Evolutionary conservation across 2,329 filamentous ascomycete species (phyloP).

Genomic region (Zymoseptoria brevis): DNA sequence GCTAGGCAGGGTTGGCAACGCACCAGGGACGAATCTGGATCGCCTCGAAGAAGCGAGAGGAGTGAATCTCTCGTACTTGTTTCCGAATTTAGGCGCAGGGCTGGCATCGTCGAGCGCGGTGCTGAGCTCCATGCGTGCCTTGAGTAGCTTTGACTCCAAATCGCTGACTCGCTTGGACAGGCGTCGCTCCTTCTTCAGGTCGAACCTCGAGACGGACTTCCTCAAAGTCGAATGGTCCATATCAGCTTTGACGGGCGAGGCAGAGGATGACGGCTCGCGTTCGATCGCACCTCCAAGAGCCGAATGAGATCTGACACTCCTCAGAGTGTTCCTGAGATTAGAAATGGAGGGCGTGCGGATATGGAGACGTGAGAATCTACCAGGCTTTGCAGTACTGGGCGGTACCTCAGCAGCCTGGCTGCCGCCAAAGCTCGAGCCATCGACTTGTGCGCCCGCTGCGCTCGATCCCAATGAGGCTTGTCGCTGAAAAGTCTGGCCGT

Average conservation of each 20-base stretch:
- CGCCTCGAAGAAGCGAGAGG: constrained; percentile 24
- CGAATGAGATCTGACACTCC: constrained; percentile 27
- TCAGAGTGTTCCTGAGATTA: constrained; percentile 26
- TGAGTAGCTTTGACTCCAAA: constrained; percentile 50
- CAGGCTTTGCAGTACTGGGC: constrained; percentile 6
- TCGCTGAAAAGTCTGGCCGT: constrained; percentile 13
- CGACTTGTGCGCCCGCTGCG: constrained; percentile 9
- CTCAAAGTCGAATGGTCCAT: constrained; percentile 30
- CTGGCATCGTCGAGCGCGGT: constrained; percentile 39
- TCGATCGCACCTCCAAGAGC: constrained; percentile 22
- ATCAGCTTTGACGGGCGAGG: constrained; percentile 26
- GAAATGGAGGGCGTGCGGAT: constrained; percentile 28
- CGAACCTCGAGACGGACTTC: constrained; percentile 47
- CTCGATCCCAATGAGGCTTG: constrained; percentile 10
- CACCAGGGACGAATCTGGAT: constrained; percentile 29
- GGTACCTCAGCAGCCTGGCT: constrained; percentile 13
- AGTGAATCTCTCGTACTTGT: constrained; percentile 31
- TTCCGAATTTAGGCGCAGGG: constrained; percentile 31
- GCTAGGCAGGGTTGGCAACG: constrained; percentile 33
- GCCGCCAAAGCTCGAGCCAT: constrained; percentile 8
- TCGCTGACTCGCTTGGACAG: constrained; percentile 53
- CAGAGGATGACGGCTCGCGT: constrained; percentile 32
- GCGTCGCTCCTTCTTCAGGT: constrained; percentile 49
- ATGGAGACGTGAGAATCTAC: constrained; percentile 18
- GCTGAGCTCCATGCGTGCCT: constrained; percentile 48